Percentiles rank a stretch among this genome's conserved stretches.
Evolutionary conservation across 495 filamentous ascomycete genomes (phyloP).

Genomic region (Aspergillus funiculosus): DNA sequence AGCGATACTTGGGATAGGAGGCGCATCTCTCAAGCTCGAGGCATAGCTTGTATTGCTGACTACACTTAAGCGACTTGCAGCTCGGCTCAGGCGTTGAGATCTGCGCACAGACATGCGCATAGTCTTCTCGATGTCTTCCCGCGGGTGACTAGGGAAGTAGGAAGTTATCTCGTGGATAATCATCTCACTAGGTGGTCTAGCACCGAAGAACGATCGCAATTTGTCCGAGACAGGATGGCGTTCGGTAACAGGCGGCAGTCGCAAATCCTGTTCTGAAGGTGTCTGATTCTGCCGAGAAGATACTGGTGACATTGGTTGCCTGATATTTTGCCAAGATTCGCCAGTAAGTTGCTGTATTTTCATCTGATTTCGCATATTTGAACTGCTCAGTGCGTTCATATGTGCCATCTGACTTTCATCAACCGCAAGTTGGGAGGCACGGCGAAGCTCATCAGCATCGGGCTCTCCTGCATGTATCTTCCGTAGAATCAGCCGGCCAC

Average conservation of each 20-base stretch:
- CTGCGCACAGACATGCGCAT: constrained; percentile 85
- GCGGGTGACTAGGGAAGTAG: constrained; percentile 93
- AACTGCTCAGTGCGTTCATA: constrained; percentile 54
- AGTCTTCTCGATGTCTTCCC: constrained; percentile 88
- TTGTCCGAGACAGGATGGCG: constrained; percentile 47
- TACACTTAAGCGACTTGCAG: constrained; percentile 85
- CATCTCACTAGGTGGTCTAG: constrained; percentile 89
- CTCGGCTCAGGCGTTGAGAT: constrained; percentile 82
- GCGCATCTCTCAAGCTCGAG: constrained; percentile 77
- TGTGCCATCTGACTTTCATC: constrained; percentile 76
- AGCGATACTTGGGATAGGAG: constrained; percentile 93
- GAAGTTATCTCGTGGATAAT: constrained; percentile 93
- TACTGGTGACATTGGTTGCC: constrained; percentile 74
- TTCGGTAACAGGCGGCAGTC: constrained; percentile 33
- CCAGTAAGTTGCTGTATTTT: constrained; percentile 83
- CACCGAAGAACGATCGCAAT: constrained; percentile 76
- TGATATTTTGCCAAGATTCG: constrained; percentile 74
- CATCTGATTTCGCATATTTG: constrained; percentile 58
- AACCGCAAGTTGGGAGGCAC: constrained; percentile 74
- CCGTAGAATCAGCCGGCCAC: constrained; percentile 82
- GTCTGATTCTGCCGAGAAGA: constrained; percentile 57
- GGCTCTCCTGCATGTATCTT: constrained; percentile 86
- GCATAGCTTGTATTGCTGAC: constrained; percentile 91
- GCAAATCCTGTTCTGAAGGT: constrained; percentile 45
- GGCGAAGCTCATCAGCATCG: constrained; percentile 68